Evolutionary conservation across 306 rosid species (phyloP).

Genomic region (Astragalus membranaceus): DNA sequence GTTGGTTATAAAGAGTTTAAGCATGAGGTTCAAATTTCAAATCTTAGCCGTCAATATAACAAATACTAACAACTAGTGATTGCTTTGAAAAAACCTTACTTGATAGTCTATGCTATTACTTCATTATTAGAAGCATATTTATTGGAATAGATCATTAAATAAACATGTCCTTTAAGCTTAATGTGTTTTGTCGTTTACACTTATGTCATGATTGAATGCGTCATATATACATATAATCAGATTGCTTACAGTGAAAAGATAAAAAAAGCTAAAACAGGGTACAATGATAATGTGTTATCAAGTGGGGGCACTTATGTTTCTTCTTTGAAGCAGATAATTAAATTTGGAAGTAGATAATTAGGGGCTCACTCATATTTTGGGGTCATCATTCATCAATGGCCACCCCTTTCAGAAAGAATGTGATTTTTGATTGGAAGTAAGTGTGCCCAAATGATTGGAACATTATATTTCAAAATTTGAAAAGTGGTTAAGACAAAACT

Average conservation of each 20-base stretch:
- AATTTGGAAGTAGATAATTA: slow-evolving; percentile 32
- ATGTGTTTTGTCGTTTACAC: slow-evolving; percentile 30
- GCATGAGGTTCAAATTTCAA: too few relatives aligned
- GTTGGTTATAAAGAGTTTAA: too few relatives aligned
- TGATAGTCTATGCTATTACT: slow-evolving; percentile 15
- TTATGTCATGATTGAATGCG: slow-evolving; percentile 40
- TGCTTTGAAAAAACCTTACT: background rate
- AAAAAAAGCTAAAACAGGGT: slow-evolving; percentile 31
- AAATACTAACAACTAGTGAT: too few relatives aligned
- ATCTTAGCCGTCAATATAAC: too few relatives aligned
- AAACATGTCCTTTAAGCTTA: slow-evolving; percentile 10
- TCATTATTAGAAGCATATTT: slow-evolving; percentile 23
- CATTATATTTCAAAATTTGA: slow-evolving; percentile 39
- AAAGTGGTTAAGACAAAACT: slow-evolving; percentile 29
- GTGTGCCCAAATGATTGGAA: slow-evolving; percentile 61
- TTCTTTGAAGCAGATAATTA: slow-evolving; percentile 27
- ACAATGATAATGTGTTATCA: slow-evolving; percentile 28
- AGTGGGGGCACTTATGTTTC: slow-evolving; percentile 41
- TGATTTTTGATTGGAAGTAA: slow-evolving; percentile 33
- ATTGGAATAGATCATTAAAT: slow-evolving; percentile 15
- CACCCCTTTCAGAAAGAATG: slow-evolving; percentile 30
- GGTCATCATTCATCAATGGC: slow-evolving; percentile 39
- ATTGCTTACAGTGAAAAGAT: slow-evolving; percentile 34
- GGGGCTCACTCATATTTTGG: slow-evolving; percentile 32
- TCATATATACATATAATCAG: background rate